Conservation (phyloP, 1,284 basidiomycete genomes). For the Heimioporus retisporus region DNA sequence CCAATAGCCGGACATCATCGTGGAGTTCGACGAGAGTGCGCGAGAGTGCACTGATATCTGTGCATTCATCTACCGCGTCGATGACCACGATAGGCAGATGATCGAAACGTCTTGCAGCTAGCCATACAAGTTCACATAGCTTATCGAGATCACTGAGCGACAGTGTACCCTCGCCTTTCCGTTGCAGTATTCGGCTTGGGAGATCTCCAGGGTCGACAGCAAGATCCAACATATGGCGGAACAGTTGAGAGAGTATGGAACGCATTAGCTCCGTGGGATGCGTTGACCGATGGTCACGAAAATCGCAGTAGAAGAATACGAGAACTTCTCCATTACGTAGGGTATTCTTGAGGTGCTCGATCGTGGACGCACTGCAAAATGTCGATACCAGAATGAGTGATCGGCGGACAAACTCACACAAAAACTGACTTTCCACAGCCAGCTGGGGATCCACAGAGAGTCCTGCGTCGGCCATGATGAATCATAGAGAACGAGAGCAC, state of each 20-base stretch:
- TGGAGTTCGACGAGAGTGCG: background rate
- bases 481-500: background rate
- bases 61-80: background rate
- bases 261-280: background rate
- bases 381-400: background rate
- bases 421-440: slow-evolving; percentile 18
- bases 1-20: slow-evolving; percentile 10
- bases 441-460: background rate
- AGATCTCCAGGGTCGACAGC: slow-evolving; percentile 4
- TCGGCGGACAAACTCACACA: background rate
- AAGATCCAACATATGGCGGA: background rate
- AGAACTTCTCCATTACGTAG: slow-evolving; percentile 4
- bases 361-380: slow-evolving; percentile 10
- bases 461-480: background rate
- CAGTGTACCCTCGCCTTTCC: background rate
- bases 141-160: background rate
- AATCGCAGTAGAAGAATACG: slow-evolving; percentile 15
- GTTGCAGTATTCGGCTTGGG: slow-evolving; percentile 6
- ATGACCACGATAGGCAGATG: too few species aligned
- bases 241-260: slow-evolving; percentile 9
- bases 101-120: background rate
- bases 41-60: slow-evolving; percentile 6
- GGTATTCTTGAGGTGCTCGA: slow-evolving; percentile 3
- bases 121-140: background rate
- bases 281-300: slow-evolving; percentile 5